A percentile compares a stretch with the other conserved stretches of the same genome.
These are phyloP conservation scores for Nemania serpens DNA, from an alignment of 2,329 filamentous ascomycete genomes.

Conservation along the genomic window DNA sequence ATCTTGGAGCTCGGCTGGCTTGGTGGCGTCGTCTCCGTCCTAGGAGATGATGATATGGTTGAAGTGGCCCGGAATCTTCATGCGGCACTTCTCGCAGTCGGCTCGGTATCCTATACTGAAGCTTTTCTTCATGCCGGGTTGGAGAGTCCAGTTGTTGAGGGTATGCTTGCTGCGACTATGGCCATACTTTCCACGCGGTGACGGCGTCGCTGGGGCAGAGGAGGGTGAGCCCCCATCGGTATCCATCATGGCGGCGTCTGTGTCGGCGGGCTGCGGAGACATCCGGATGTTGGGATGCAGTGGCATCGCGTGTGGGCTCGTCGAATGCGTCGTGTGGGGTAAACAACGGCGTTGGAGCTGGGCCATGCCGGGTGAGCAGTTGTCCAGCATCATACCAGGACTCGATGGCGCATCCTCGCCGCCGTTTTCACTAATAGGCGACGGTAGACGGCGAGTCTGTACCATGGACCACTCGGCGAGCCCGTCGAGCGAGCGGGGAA, in stretches of 20 bases:
- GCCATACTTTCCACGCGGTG: conserved; percentile 56
- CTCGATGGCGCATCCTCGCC: conserved; percentile 50
- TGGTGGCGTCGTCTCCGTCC: conserved; percentile 30
- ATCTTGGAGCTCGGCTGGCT: conserved; percentile 17
- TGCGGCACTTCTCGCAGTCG: conserved; percentile 77
- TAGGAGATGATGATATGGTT: conserved; percentile 76
- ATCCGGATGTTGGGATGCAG: conserved; percentile 46
- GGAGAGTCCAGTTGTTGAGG: conserved; percentile 63
- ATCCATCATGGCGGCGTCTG: conserved; percentile 43
- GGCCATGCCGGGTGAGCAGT: conserved; percentile 37
- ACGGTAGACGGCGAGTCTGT: conserved; percentile 60
- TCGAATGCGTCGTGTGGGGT: conserved; percentile 43
- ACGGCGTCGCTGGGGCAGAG: conserved; percentile 47
- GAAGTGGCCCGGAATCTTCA: conserved; percentile 78
- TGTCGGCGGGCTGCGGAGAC: conserved; percentile 30
- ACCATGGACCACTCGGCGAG: conserved; percentile 56
- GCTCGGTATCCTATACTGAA: conserved; percentile 80
- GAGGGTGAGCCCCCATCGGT: conserved; percentile 40
- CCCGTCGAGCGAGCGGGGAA: conserved; percentile 55
- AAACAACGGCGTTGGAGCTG: conserved; percentile 43
- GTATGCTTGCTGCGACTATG: conserved; percentile 65
- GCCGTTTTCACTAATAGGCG: conserved; percentile 62
- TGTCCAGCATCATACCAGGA: conserved; percentile 48
- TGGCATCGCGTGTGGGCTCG: conserved; percentile 43
- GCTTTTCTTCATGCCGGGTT: conserved; percentile 68